Evolutionary conservation across 1,284 basidiomycete genomes (phyloP).

Genomic region (Tilletia horrida): DNA sequence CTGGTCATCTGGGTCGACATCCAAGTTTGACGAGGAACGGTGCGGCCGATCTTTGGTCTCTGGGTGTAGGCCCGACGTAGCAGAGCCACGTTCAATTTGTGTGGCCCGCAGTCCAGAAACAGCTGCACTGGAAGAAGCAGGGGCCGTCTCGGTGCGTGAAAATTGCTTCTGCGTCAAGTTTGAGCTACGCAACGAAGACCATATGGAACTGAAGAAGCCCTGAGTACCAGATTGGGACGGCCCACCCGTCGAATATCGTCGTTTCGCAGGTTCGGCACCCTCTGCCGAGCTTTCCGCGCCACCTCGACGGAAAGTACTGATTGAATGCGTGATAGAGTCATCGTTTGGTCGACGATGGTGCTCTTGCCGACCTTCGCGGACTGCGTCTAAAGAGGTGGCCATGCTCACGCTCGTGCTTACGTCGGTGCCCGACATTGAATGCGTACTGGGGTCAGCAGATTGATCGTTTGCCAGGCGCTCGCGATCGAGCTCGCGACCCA

Average conservation of each 20-base stretch:
- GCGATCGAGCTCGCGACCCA: slow-evolving; percentile 10
- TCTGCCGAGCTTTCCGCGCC: background rate
- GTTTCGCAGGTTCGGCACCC: background rate
- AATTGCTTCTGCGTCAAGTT: background rate
- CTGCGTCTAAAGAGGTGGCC: slow-evolving; percentile 6
- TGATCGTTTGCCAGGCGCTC: background rate
- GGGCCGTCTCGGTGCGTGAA: background rate
- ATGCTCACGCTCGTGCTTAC: background rate
- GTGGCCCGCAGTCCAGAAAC: too few species aligned
- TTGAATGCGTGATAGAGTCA: background rate
- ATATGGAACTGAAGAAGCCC: background rate
- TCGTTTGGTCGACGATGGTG: background rate
- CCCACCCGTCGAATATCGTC: background rate
- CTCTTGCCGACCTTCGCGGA: slow-evolving; percentile 11
- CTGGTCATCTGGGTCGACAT: slow-evolving; percentile 2
- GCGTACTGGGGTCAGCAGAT: background rate
- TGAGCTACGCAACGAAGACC: background rate
- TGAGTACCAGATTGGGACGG: background rate
- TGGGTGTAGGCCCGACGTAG: too few species aligned
- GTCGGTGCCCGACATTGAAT: background rate
- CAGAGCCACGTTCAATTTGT: too few species aligned
- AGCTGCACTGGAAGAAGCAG: background rate
- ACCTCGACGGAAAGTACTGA: background rate
- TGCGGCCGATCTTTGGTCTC: too few species aligned
- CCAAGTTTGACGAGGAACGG: too few species aligned